Evolutionary conservation across 176 grass and related monocot genomes (phyloP), one percentile per base, ranked within the genome.

Genomic region (Cymbopogon citratus): DNA sequence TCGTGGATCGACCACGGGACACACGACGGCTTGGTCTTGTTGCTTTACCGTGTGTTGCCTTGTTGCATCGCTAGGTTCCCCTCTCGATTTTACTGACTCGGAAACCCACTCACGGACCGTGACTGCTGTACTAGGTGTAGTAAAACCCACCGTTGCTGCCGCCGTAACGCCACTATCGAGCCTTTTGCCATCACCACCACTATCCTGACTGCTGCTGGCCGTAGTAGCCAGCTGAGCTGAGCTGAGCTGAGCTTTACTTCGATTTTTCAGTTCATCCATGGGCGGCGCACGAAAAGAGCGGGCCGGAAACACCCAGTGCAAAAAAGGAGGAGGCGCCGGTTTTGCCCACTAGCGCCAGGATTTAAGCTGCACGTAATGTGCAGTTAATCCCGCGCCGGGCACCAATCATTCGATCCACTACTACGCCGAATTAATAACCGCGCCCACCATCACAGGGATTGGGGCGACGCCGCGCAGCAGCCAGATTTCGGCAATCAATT

Each of bases 391-490:
- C 39, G 0, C 35, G n/a, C n/a, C 28, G 0, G 49, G 13, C 63
- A 12, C 60, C 86, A 80, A 88, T 88, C 61, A 84, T 88, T 39
- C 3, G 38, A 48, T 48, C 67, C 80, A 38, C 86, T 65, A 21
- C 36, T 7, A 0, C 44, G 9, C 16, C n/a, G 6, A 23, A 60
- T 74, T 81, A 59, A 59, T 63, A 12, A 38, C 13, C 39, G 28
- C 57, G 24, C 57, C 0, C 52, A 12, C 66, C 26, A 38, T 7
- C 24, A 10, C 52, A 3, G 49, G 49, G 18, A 18, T 18, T 49
- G 13, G 12, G 12, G 43, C n/a, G n/a, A n/a, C n/a, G n/a, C n/a
- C n/a, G 45, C 9, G 38, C 36, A 38, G 40, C 41, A 45, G 46
- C 48, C 48, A 51, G 48, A 51, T 51, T 51, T 51, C 49, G 36